Base-by-base conservation (phyloP, 2,329 filamentous ascomycete species). In the Fusarium odoratissimum region DNA sequence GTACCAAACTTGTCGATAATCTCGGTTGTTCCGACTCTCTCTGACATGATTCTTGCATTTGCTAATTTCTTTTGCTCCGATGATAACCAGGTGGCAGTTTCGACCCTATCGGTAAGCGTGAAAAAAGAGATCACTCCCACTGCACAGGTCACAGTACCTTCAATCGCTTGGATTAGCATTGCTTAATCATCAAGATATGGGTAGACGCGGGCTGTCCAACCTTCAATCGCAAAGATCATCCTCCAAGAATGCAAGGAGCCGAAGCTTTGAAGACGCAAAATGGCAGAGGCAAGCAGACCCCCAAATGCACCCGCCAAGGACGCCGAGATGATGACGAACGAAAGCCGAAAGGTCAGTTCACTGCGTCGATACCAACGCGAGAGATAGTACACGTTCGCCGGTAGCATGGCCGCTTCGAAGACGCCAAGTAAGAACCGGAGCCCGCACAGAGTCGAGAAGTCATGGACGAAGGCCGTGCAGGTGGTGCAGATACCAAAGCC, bases 271-370 rank as follows among this genome's bases (percentile, higher is more conserved):
- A 56, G 28, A 16, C 52, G n/a, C 52, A 56, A 13, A 14, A 56
- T 56, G 13, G 52, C 52, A 33, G 52, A 56, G 17, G 52, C 38
- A 44, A 56, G 38, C 6, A 56, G 52, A 2, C 52, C 52, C 2
- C 38, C 52, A 12, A 56, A 56, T 21, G 52, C 52, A 56, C 38
- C 52, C 9, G 52, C 52, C 28, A 56, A 45, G 17, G 52, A 56
- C 8, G 52, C 52, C 21, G 52, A 56, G 23, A 56, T 56, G 16
- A 56, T 56, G 19, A 56, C 38, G 17, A 56, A 45, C 17, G 52
- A 56, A 12, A 45, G 52, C 13, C 52, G 38, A 56, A 56, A 56
- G n/a, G 52, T 56, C 12, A 56, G n/a, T 56, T 56, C 52, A 56
- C 52, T 56, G 16, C 38, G 37, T 9, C 52, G 38, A 33, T 56